Evolutionary conservation across 2,329 filamentous ascomycete genomes (phyloP).

Genomic region (Harringtonia aguacate): DNA sequence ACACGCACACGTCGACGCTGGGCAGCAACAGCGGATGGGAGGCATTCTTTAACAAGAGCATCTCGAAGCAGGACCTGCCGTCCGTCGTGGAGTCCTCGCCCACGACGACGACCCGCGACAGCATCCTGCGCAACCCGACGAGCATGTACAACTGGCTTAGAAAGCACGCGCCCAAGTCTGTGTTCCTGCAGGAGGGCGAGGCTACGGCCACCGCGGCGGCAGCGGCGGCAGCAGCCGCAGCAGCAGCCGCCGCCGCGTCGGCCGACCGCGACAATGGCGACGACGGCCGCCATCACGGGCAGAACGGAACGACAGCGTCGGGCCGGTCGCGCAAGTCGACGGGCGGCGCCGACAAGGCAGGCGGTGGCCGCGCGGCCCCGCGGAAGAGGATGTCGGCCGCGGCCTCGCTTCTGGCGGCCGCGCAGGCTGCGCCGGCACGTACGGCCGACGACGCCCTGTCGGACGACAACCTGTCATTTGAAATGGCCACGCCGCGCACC

Average conservation of each 20-base stretch:
- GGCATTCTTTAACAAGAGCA: conserved; percentile 21
- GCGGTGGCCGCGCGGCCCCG: not conserved
- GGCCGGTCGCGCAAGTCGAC: conserved; percentile 20
- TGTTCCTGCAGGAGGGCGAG: conserved; percentile 67
- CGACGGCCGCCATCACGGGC: conserved; percentile 15
- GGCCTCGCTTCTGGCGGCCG: conserved; percentile 20
- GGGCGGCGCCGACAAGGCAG: conserved; percentile 14
- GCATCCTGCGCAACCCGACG: conserved; percentile 65
- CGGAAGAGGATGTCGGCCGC: conserved; percentile 17
- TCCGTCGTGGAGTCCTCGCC: conserved; percentile 25
- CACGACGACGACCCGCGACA: conserved; percentile 30
- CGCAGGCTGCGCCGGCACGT: conserved; percentile 9
- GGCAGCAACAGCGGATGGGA: conserved; percentile 17
- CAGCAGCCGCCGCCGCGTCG: conserved; percentile 12
- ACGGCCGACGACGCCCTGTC: conserved; percentile 14
- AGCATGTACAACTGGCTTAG: conserved; percentile 95
- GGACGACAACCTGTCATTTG: conserved; percentile 11
- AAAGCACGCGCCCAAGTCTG: conserved; percentile 68
- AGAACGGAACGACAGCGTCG: conserved; percentile 5
- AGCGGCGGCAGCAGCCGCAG: conserved; percentile 13
- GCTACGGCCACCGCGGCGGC: conserved; percentile 17
- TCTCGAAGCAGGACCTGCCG: conserved; percentile 22
- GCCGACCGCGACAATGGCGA: conserved; percentile 29
- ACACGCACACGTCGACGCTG: conserved; percentile 10
- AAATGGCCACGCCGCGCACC: conserved; percentile 6